phyloP scores from a whole-genome alignment of 768 basidiomycete genomes.

The Lactarius tabidus region DNA sequence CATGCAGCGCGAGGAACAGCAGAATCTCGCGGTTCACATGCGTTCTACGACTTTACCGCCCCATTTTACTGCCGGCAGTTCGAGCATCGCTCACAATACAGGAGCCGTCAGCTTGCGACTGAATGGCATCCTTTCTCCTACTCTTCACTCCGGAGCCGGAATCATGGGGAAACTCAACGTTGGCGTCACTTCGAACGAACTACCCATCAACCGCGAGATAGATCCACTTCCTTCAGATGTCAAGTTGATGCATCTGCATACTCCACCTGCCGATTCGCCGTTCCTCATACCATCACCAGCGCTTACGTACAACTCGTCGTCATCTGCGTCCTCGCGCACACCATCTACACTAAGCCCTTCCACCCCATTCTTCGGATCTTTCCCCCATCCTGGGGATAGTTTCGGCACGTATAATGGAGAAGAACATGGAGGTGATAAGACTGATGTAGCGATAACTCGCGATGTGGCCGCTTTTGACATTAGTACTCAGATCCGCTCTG shows the following conservation, averaged over 20 bases:
- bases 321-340: constrained; percentile 45
- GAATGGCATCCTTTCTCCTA: constrained; percentile 25
- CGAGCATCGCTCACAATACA: constrained; percentile 2
- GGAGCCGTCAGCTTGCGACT: constrained; percentile 16
- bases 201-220: constrained; percentile 11
- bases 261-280: constrained; percentile 37
- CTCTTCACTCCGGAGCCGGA: constrained; percentile 15
- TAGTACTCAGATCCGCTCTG: constrained; percentile 20
- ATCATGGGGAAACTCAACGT: constrained; percentile 15
- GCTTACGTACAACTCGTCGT: constrained; percentile 46
- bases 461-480: constrained; percentile 20
- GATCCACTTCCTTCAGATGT: constrained; percentile 12
- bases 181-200: constrained; percentile 1
- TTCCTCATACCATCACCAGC: constrained; percentile 57
- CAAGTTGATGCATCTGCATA: constrained; percentile 16
- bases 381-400: constrained; percentile 34
- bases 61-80: constrained; percentile 22
- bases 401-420: constrained; percentile 29
- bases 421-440: constrained; percentile 19
- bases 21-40: constrained; percentile 23
- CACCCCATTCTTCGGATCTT: constrained; percentile 67
- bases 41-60: constrained; percentile 26
- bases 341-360: constrained; percentile 66
- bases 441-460: constrained; percentile 15
- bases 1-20: constrained; percentile 20